Conservation (phyloP, 169 alveolate genomes). For the Hepatocystis sp. region DNA sequence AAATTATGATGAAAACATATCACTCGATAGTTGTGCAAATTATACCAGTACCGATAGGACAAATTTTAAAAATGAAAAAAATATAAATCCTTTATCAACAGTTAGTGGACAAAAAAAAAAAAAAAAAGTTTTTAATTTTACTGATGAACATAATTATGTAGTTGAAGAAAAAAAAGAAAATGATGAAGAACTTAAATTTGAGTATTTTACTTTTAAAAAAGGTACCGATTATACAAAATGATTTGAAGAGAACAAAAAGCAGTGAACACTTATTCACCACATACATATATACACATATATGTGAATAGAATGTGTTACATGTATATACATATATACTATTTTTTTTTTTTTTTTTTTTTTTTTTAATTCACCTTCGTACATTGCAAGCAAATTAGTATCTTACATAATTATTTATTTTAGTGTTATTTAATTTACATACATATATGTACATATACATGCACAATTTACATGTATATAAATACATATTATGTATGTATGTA, state of each 20-base stretch:
- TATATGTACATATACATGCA: too few relatives aligned
- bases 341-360: too few relatives aligned
- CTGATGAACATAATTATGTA: conserved; percentile 42
- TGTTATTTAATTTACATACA: too few relatives aligned
- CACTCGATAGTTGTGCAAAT: neutral
- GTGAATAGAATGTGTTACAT: too few relatives aligned
- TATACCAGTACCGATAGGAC: neutral
- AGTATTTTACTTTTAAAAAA: conserved; percentile 68
- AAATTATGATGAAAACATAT: conserved; percentile 2
- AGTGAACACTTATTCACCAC: too few relatives aligned
- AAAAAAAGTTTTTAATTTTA: conserved; percentile 42
- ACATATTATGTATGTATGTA: too few relatives aligned
- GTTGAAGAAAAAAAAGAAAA: conserved; percentile 65
- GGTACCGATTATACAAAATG: conserved; percentile 69
- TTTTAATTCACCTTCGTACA: too few relatives aligned
- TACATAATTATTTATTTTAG: too few relatives aligned
- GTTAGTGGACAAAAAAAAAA: neutral
- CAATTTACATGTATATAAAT: too few relatives aligned
- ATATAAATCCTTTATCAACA: neutral
- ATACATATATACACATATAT: too few relatives aligned
- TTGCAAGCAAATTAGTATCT: too few relatives aligned
- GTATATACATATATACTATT: too few relatives aligned
- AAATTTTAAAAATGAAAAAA: conserved; percentile 1
- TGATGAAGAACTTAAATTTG: conserved; percentile 26
- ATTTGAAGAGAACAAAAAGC: conserved; percentile 58